Base-by-base conservation (phyloP, 1,139 yeast genomes). In the Blastobotrys persicus region DNA sequence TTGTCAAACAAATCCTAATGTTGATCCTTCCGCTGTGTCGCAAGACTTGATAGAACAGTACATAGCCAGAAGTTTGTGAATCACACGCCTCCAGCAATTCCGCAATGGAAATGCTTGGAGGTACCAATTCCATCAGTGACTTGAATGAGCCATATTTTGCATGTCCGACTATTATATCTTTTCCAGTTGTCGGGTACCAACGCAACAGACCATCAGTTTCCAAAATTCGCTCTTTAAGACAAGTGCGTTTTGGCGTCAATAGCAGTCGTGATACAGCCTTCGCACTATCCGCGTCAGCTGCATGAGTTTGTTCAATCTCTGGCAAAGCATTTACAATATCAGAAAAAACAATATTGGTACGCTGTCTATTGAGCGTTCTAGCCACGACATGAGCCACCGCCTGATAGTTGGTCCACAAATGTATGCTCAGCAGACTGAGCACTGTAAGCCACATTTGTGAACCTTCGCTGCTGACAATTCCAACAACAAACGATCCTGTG, bases 341-440 rank as follows among this genome's bases (percentile, higher is more conserved):
- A 31, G 68, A 54, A 49, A 68, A 65, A 19, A 69, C 59, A 33
- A 69, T 59, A 42, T 60, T 65, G 6, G 71, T 42, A 12, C 73
- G 55, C 48, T 69, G 73, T 1, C 71, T 60, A 50, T 69, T 69
- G 46, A 69, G 48, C 3, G 63, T 59, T 16, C 60, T 52, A 52
- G 67, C 58, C 4, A 68, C 64, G 16, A 69, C 73, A 28, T 62
- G 56, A 18, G 59, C 47, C 13, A 69, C 73, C 4, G 73, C 73
- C 32, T 55, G 59, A 49, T 68, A 68, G 50, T 69, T 69, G 6
- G 73, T 67, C 58, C 59, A 63, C 44, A 69, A 48, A 49, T 69
- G 73, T 7, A 68, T 31, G 6, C 59, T 40, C 41, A 68, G 52
- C 40, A 69, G 59, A 2, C 55, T 2, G 4, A 57, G 12, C 33